These are phyloP conservation scores for Fusarium tjaetaba DNA, from an alignment of 2,329 filamentous ascomycete genomes.

Conservation along the genomic window DNA sequence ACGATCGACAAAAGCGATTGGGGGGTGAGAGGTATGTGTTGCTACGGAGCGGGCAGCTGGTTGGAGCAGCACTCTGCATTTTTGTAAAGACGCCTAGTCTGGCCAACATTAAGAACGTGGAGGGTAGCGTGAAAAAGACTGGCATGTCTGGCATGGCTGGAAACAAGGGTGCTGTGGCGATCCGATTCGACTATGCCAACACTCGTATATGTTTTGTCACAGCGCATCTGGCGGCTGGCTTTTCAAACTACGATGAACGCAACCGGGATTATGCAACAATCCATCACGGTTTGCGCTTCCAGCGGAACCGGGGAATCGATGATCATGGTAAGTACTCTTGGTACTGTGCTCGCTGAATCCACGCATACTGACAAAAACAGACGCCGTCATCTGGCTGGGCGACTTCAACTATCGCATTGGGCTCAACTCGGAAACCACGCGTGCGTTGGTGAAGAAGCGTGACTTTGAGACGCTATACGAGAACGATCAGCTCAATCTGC, in stretches of 20 bases:
- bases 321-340: constrained; percentile 74
- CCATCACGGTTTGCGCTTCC: constrained; percentile 86
- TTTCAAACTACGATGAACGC: constrained; percentile 95
- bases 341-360: constrained; percentile 11
- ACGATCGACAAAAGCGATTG: constrained; percentile 71
- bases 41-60: constrained; percentile 89
- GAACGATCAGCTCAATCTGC: constrained; percentile 94
- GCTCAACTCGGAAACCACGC: constrained; percentile 79
- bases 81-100: constrained; percentile 86
- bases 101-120: constrained; percentile 91
- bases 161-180: constrained; percentile 97
- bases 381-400: constrained; percentile 90
- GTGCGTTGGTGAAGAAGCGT: constrained; percentile 74
- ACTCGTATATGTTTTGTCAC: constrained; percentile 96
- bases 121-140: constrained; percentile 92
- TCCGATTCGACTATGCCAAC: constrained; percentile 92
- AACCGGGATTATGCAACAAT: constrained; percentile 95
- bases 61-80: constrained; percentile 90
- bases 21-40: constrained; percentile 86
- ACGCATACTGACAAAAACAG: constrained; percentile 47
- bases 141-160: constrained; percentile 97
- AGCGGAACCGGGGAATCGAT: constrained; percentile 88
- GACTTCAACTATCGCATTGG: constrained; percentile 99
- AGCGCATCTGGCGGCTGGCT: constrained; percentile 94
- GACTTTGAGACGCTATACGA: constrained; percentile 86